Evolutionary conservation across 192 early-diverging fungal genomes (phyloP).

Genomic region (Gigaspora rosea): DNA sequence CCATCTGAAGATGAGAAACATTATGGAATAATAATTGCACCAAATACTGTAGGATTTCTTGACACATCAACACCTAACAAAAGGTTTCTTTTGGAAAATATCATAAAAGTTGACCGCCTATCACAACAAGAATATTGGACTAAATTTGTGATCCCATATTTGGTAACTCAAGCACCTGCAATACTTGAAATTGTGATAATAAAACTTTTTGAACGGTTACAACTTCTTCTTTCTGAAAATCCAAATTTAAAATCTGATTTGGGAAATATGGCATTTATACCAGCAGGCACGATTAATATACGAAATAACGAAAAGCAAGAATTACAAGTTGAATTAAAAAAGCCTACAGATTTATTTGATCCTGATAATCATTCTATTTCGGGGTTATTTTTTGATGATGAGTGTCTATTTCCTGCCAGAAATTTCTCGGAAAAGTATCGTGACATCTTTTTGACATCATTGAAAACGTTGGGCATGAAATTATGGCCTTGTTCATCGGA

Average conservation of each 20-base stretch:
- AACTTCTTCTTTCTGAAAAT: not conserved
- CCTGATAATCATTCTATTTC: not conserved
- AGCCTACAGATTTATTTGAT: constrained; percentile 4
- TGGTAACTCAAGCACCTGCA: not conserved
- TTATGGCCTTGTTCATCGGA: not conserved
- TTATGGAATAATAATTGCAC: constrained; percentile 3
- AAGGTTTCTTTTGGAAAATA: not conserved
- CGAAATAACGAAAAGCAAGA: too few species aligned
- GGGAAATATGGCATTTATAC: not conserved
- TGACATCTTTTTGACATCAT: not conserved
- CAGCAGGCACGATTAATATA: not conserved
- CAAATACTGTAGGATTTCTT: not conserved
- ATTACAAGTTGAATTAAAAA: not conserved
- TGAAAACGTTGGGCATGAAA: not conserved
- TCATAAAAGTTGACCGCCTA: not conserved
- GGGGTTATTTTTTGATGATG: constrained; percentile 10
- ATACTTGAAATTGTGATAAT: not conserved
- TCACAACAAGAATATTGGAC: not conserved
- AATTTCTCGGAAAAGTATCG: not conserved
- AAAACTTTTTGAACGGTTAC: not conserved
- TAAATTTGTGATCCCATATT: not conserved
- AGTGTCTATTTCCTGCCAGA: not conserved
- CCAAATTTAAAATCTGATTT: not conserved
- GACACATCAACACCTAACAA: not conserved
- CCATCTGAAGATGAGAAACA: not conserved